Evolutionary conservation across 2,329 filamentous ascomycete genomes (phyloP).

Genomic region (Sarocladium strictum): DNA sequence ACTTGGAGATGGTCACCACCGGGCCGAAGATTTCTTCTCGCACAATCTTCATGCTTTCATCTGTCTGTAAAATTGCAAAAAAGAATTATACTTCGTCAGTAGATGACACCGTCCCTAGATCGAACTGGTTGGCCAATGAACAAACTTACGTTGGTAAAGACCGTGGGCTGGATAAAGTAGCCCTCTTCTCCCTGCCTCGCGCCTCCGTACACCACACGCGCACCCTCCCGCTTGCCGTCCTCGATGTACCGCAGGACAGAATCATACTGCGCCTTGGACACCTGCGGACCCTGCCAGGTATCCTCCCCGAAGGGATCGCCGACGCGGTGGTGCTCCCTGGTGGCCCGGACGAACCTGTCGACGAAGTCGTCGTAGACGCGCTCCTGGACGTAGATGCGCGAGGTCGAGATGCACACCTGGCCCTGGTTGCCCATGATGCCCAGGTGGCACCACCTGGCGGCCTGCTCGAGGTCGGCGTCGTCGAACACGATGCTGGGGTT

Average conservation of each 20-base stretch:
- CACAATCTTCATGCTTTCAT: slow-evolving; percentile 26
- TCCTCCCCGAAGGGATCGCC: slow-evolving; percentile 13
- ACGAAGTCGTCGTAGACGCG: slow-evolving; percentile 53
- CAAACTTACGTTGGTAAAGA: slow-evolving; percentile 21
- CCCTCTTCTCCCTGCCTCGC: slow-evolving; percentile 15
- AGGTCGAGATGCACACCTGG: slow-evolving; percentile 52
- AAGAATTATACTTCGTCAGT: too few relatives aligned
- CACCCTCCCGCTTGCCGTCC: slow-evolving; percentile 1
- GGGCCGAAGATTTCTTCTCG: slow-evolving; percentile 46
- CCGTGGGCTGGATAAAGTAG: slow-evolving; percentile 19
- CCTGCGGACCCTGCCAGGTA: slow-evolving; percentile 29
- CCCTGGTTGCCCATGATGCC: slow-evolving; percentile 49
- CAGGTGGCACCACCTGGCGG: slow-evolving; percentile 47
- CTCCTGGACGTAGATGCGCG: slow-evolving; percentile 54
- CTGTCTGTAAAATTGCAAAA: too few relatives aligned
- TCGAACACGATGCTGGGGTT: slow-evolving; percentile 51
- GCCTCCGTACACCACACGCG: slow-evolving; percentile 34
- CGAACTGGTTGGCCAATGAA: too few relatives aligned
- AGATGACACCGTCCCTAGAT: too few relatives aligned
- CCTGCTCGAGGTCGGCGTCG: slow-evolving; percentile 54
- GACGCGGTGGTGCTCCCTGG: slow-evolving; percentile 43
- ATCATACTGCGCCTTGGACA: slow-evolving; percentile 58
- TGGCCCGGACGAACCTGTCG: slow-evolving; percentile 52
- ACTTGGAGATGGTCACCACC: slow-evolving; percentile 41
- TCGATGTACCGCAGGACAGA: slow-evolving; percentile 60